phyloP scores from a whole-genome alignment of 257 asterid genomes.

The Rehmannia glutinosa region DNA sequence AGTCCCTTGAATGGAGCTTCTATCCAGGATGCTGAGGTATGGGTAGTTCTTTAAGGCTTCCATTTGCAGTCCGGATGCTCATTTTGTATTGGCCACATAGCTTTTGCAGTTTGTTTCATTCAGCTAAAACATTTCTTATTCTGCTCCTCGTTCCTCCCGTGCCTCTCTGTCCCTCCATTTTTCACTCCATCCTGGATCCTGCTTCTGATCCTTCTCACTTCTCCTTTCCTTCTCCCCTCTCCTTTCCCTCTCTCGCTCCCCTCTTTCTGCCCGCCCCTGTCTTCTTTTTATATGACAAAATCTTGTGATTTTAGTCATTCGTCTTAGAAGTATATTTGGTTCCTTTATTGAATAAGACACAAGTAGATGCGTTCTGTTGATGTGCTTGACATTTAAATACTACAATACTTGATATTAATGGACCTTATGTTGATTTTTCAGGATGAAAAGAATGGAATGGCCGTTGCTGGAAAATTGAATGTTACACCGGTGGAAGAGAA shows the following conservation, averaged over 20 bases:
- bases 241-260: background rate
- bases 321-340: background rate
- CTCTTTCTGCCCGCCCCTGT: background rate
- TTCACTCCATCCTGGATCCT: background rate
- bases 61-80: constrained; percentile 16
- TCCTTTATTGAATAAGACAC: background rate
- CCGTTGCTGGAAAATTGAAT: constrained; percentile 49
- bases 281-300: background rate
- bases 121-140: too few species aligned
- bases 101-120: background rate
- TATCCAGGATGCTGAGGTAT: constrained; percentile 66
- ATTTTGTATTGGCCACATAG: background rate
- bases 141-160: background rate
- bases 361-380: background rate
- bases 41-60: constrained; percentile 5
- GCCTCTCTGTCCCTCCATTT: too few species aligned
- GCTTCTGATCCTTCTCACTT: background rate
- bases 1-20: constrained; percentile 58
- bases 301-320: background rate
- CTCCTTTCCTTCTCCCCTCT: background rate
- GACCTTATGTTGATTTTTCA: constrained; percentile 11
- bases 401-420: background rate
- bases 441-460: constrained; percentile 63
- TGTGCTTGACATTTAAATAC: background rate
- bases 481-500: constrained; percentile 56